These are phyloP conservation scores for Cyclotella choctawhatcheeana DNA, from an alignment of 108 stramenopile species.

Conservation along the genomic window DNA sequence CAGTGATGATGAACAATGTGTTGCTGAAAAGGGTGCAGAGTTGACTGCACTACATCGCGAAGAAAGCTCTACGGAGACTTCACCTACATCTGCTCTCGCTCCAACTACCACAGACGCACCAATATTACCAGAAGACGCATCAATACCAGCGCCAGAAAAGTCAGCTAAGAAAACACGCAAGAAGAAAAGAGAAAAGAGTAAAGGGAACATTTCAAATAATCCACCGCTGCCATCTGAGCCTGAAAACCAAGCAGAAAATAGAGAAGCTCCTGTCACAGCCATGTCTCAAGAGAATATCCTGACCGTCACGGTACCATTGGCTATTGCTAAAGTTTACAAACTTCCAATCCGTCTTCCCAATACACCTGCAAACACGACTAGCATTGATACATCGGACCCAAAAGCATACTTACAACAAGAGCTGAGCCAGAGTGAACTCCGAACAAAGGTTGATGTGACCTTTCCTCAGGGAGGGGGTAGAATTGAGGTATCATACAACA, in stretches of 20 bases:
- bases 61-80: background rate
- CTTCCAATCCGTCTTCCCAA: conserved; percentile 43
- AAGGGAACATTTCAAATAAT: background rate
- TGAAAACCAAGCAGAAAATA: background rate
- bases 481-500: conserved; percentile 49
- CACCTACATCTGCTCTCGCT: background rate
- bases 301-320: conserved; percentile 53
- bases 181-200: background rate
- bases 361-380: conserved; percentile 10
- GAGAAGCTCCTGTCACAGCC: background rate
- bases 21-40: background rate
- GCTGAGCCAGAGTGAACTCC: conserved; percentile 51
- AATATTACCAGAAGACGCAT: background rate
- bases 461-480: conserved; percentile 71
- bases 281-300: background rate
- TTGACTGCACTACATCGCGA: conserved; percentile 2
- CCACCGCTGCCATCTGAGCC: background rate
- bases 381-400: conserved; percentile 35
- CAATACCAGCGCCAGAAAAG: background rate
- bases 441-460: conserved; percentile 54
- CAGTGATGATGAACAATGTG: background rate
- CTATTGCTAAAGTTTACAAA: conserved; percentile 74
- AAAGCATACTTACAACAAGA: conserved; percentile 44
- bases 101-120: background rate
- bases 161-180: background rate